Base-by-base conservation (phyloP, 2,329 filamentous ascomycete species). In the Ascochyta clinopodiicola region DNA sequence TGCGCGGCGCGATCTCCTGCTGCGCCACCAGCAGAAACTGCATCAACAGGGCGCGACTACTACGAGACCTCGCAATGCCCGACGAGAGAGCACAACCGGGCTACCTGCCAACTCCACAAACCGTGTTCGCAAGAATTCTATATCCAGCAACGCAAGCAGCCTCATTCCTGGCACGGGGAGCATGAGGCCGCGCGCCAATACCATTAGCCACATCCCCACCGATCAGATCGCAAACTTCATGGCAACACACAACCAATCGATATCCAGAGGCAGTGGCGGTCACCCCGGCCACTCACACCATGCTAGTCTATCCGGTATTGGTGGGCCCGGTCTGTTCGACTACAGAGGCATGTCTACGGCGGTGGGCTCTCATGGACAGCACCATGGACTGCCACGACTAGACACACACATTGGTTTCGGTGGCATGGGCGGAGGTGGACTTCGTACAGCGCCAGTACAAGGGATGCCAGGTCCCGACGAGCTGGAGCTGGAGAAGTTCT, bases 11-110 rank as follows among this genome's bases (percentile, higher is more conserved):
- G 95, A 99, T 77, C 79, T 99, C 64, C 84, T 99, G 51, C 81
- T 99, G 63, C 87, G 95, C 56, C 95, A 99, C 78, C 95, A 99
- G 82, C 95, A 99, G 82, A 99, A 99, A 82, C 85, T 99, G 43
- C 95, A 99, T 75, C 92, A 96, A 83, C 92, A 92, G 24, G 91
- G 91, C 12, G 92, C 92, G 0, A 90, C 95, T 6, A 92, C 92
- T 6, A 89, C 92, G 40, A 87, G 93, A 57, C 92, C 93, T 40
- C 87, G 93, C 67, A 93, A 92, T 67, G 81, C 78, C 66, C 89
- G 94, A 63, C 86, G 95, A 62, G 95, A 98, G 79, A 98, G 95
- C 76, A 90, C 84, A 6, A 84, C 89, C 57, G 91, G 89, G 50
- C 86, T 89, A 57, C 86, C 88, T 8, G 82, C 84, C n/a, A 84